Evolutionary conservation across 495 filamentous ascomycete genomes (phyloP).

Genomic region (Jackrogersella minutella): DNA sequence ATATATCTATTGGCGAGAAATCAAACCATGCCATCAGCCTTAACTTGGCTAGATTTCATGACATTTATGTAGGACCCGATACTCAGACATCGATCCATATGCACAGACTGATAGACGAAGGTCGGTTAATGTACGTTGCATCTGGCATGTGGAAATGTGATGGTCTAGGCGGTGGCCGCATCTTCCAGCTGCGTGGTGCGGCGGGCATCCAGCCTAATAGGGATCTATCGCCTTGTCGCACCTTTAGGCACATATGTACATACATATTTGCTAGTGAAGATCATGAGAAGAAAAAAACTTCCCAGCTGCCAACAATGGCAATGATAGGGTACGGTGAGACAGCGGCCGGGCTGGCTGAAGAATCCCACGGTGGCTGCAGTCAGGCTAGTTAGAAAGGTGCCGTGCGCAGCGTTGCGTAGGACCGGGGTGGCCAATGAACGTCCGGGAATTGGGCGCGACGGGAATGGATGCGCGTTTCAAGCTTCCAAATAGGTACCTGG

Average conservation of each 20-base stretch:
- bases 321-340: constrained; percentile 17
- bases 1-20: background rate
- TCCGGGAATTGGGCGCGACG: background rate
- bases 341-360: constrained; percentile 32
- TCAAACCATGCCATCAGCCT: background rate
- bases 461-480: constrained; percentile 34
- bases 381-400: constrained; percentile 13
- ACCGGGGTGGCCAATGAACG: no score
- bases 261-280: constrained; percentile 8
- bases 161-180: constrained; percentile 38
- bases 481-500: constrained; percentile 8
- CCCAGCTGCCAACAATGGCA: constrained; percentile 30
- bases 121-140: constrained; percentile 18
- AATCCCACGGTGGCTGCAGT: constrained; percentile 22
- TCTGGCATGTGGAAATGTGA: constrained; percentile 3
- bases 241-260: background rate
- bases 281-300: background rate
- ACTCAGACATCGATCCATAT: constrained; percentile 2
- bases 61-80: background rate
- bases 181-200: constrained; percentile 26
- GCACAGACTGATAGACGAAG: background rate
- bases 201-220: constrained; percentile 28
- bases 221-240: constrained; percentile 13
- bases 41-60: constrained; percentile 1
- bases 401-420: no score